phyloP scores from a whole-genome alignment of 2,329 filamentous ascomycete genomes.

The Coniochaeta sp. region DNA sequence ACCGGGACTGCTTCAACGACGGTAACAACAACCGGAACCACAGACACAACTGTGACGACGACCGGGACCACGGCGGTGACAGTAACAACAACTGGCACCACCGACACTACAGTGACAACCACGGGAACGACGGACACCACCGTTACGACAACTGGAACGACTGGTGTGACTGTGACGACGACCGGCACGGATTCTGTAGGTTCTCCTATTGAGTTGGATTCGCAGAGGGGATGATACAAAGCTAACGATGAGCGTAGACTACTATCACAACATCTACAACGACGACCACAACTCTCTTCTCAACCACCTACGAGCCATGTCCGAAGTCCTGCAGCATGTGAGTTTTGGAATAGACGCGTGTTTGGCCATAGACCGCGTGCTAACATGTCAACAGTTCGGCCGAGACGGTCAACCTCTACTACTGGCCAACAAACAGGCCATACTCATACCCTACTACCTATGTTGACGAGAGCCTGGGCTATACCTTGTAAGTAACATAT shows the following conservation, averaged over 20 bases:
- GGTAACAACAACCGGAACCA: conserved; percentile 8
- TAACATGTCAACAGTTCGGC: conserved; percentile 15
- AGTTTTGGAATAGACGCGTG: conserved; percentile 5
- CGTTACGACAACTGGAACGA: conserved; percentile 10
- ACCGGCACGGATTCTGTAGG: conserved; percentile 6
- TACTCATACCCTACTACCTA: conserved; percentile 25
- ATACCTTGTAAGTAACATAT: conserved; percentile 29
- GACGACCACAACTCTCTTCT: conserved; percentile 12
- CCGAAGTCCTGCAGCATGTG: conserved; percentile 25
- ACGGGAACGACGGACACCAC: conserved; percentile 10
- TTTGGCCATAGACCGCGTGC: conserved; percentile 1
- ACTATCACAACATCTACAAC: conserved; percentile 14
- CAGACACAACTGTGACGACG: conserved; percentile 11
- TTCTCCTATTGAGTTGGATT: too few relatives aligned
- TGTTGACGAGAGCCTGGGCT: conserved; percentile 19
- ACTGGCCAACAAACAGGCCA: conserved; percentile 24
- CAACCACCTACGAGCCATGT: conserved; percentile 18
- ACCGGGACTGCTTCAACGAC: conserved; percentile 10
- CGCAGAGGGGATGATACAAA: too few relatives aligned
- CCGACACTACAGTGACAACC: conserved; percentile 9
- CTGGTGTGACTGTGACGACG: conserved; percentile 9
- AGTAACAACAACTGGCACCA: conserved; percentile 7
- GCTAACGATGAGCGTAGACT: too few relatives aligned
- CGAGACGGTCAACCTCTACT: conserved; percentile 25
- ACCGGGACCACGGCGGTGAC: conserved; percentile 10